Evolutionary conservation across 2,329 filamentous ascomycete species (phyloP), one percentile per base, ranked within the genome.

Genomic region (Apiospora arundinis): DNA sequence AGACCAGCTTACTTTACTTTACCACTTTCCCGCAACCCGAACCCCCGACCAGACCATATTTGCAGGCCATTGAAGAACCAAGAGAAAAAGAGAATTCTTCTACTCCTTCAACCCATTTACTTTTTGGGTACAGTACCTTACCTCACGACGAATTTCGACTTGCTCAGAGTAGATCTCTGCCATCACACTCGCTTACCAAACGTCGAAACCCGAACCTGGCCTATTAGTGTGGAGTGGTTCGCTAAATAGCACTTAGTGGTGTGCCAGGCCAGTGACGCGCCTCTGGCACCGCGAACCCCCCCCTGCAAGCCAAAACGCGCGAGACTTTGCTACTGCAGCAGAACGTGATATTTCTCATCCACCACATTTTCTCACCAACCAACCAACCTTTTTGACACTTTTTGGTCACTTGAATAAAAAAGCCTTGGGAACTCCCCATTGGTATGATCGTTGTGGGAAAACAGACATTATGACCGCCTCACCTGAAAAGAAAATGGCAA

Each of bases 201-300:
- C 21, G 21, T 63, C 56, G 52, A 63, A 63, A 37, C 18, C 56
- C 52, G n/a, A 63, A 40, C 12, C 56, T 40, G 56, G 56, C 32
- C 56, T 63, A 63, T 40, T n/a, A 63, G 56, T 40, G 56, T 63
- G 56, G 56, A 63, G 56, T 63, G 56, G 32, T 40, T 63, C 56
- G 56, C 21, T 63, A n/a, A 40, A 63, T 18, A 60, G 52, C 28
- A 60, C 25, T 32, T 18, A 16, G 11, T 56, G 49, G 49, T 56
- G 32, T 21, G 56, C 56, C 56, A 63, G 56, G 37, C 44, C 56
- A 63, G 56, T 48, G 66, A 68, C 69, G 69, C 69, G 71, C 68
- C 71, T 69, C 56, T 70, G 66, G 71, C 49, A 70, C 66, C 71
- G 71, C 71, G 71, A 70, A 45, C 66, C 66, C 66, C 66, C 66